These are phyloP conservation scores for Chlorencoelia australis DNA, from an alignment of 2,329 filamentous ascomycete genomes.

Conservation along the genomic window DNA sequence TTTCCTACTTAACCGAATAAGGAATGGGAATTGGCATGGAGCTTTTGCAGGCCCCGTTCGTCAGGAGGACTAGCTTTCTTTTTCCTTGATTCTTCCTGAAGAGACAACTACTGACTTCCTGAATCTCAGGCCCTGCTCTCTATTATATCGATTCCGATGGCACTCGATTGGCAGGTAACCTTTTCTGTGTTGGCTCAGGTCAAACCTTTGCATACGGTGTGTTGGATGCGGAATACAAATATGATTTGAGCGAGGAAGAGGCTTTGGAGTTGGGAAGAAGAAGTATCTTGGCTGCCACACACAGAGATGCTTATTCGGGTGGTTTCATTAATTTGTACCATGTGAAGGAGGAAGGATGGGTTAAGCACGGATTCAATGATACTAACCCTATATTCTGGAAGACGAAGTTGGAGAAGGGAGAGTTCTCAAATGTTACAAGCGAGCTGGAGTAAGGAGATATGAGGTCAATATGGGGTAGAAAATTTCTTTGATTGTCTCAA, in stretches of 20 bases:
- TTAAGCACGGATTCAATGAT: slow-evolving; percentile 96
- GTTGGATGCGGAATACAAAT: slow-evolving; percentile 87
- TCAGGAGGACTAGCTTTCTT: too few relatives aligned
- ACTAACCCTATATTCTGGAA: slow-evolving; percentile 99
- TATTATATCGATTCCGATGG: slow-evolving; percentile 99
- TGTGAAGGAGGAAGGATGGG: slow-evolving; percentile 97
- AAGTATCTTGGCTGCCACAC: slow-evolving; percentile 91
- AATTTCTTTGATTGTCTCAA: slow-evolving; percentile 25
- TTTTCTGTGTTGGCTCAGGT: slow-evolving; percentile 96
- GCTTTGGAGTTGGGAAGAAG: slow-evolving; percentile 83
- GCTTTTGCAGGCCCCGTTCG: too few relatives aligned
- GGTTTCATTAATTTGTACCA: slow-evolving; percentile 99
- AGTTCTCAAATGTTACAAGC: slow-evolving; percentile 54
- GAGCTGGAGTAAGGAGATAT: slow-evolving; percentile 22
- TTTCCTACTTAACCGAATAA: too few relatives aligned
- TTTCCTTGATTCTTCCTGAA: too few relatives aligned
- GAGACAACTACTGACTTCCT: too few relatives aligned
- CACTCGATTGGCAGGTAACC: slow-evolving; percentile 81
- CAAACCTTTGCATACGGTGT: slow-evolving; percentile 99
- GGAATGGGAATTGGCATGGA: too few relatives aligned
- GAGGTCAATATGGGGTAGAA: slow-evolving; percentile 3
- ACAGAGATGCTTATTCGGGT: slow-evolving; percentile 97
- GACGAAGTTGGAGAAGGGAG: slow-evolving; percentile 95
- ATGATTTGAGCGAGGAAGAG: slow-evolving; percentile 78
- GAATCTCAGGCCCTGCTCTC: slow-evolving; percentile 85